Percentiles rank a stretch among this genome's conserved stretches.
These are phyloP conservation scores for Citrus reticulata DNA, from an alignment of 345 rosid genomes.

Conservation along the genomic window DNA sequence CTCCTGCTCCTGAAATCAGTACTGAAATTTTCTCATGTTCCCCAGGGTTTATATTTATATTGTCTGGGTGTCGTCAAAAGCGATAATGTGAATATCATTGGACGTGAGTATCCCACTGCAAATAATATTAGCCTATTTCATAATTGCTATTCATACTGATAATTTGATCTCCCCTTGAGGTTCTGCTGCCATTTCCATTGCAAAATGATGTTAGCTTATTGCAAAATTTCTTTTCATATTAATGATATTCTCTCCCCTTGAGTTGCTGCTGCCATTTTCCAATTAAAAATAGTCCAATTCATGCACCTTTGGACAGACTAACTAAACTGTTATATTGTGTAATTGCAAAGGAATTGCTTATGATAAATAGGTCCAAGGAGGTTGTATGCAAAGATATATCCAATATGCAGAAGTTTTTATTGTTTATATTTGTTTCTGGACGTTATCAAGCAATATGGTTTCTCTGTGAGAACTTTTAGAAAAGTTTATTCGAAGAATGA, in stretches of 20 bases:
- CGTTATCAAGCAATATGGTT: too few relatives aligned
- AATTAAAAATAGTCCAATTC: not conserved
- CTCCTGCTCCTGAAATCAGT: not conserved
- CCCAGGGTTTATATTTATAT: constrained; percentile 46
- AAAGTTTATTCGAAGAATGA: not conserved
- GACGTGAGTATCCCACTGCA: constrained; percentile 60
- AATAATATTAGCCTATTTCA: not conserved
- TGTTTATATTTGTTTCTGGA: too few relatives aligned
- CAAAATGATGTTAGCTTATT: too few relatives aligned
- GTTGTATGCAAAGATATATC: too few relatives aligned
- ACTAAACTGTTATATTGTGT: not conserved
- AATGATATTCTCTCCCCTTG: too few relatives aligned
- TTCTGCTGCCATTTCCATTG: too few relatives aligned
- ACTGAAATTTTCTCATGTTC: constrained; percentile 13
- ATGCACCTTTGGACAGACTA: not conserved
- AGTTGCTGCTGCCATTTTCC: not conserved
- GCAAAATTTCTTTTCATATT: too few relatives aligned
- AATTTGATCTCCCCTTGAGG: not conserved
- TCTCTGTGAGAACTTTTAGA: not conserved
- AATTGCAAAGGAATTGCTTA: not conserved
- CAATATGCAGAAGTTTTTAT: too few relatives aligned
- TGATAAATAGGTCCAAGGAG: not conserved
- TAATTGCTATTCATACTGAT: not conserved
- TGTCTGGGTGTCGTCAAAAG: constrained; percentile 76
- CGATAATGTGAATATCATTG: constrained; percentile 66